Base-by-base conservation (phyloP, 164 flowering plant species). In the Nelumbo lutea region DNA sequence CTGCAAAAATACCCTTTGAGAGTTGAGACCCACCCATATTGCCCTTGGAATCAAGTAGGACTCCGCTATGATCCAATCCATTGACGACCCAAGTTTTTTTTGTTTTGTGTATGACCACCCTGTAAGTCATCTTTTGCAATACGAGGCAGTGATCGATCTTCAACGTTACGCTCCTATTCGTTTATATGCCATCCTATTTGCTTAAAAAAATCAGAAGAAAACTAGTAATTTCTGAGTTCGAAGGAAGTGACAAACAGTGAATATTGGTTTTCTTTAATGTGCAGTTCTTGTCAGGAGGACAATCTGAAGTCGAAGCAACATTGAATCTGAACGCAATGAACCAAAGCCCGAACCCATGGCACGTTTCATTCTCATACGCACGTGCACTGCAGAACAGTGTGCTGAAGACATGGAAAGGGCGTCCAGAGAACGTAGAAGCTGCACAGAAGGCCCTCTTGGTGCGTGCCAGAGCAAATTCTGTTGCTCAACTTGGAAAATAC, bases 231-330 rank as follows among this genome's bases (percentile, higher is more conserved):
- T 27, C 27, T 27, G 27, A 27, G 27, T 27, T 27, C 27, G 27
- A 27, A 27, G 27, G 51, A 6, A 50, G 11, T 50, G 8, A 13
- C 11, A 50, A 50, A 7, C 38, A 39, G 7, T 59, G 62, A 39
- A 59, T 0, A 14, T 9, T 2, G 6, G 3, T 59, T 5, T 3
- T 45, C 8, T 13, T n/a, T 15, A n/a, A 5, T 61, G 4, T 42
- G 10, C 15, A 61, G 63, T 61, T 61, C 63, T 40, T 61, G 47
- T 61, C 63, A 13, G 63, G 63, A 42, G 63, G 63, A 61, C 63
- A 61, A 42, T 61, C 63, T 11, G 46, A 61, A 61, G 45, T 42
- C 6, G 63, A 59, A 40, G 62, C 62, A 3, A 59, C 62, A 39
- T 11, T 59, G 42, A 59, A 59, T 11, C 62, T 59, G 62, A 59